Conservation (phyloP, 805 yeast species). For the Myxozyma geophila region DNA sequence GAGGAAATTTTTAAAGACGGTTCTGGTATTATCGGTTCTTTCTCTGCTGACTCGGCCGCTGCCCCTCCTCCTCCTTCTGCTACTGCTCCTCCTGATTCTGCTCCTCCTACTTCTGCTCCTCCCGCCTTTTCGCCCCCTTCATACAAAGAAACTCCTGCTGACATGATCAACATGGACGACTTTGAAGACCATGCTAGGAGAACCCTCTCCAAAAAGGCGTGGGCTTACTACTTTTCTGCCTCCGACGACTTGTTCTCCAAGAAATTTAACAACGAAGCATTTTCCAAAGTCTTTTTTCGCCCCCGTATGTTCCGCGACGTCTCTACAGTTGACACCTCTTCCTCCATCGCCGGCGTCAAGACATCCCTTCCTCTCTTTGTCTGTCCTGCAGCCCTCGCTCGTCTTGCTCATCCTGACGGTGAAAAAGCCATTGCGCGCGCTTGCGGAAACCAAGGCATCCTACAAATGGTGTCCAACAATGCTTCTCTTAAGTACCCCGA, state of each 20-base stretch:
- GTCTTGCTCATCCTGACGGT: conserved; percentile 52
- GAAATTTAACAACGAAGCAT: conserved; percentile 52
- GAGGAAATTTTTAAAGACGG: conserved; percentile 35
- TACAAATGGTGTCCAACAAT: conserved; percentile 56
- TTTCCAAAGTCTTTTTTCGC: conserved; percentile 50
- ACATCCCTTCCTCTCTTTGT: conserved; percentile 54
- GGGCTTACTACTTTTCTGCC: conserved; percentile 72
- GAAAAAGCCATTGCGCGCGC: conserved; percentile 52
- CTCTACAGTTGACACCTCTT: conserved; percentile 49
- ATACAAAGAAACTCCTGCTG: conserved; percentile 28
- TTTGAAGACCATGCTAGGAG: conserved; percentile 84
- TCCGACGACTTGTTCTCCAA: conserved; percentile 56
- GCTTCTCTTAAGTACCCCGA: conserved; percentile 52
- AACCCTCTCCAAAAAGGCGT: conserved; percentile 75
- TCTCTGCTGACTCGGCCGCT: background rate
- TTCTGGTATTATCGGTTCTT: conserved; percentile 11
- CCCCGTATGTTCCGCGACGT: conserved; percentile 53
- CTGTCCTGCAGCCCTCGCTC: conserved; percentile 52
- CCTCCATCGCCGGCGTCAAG: conserved; percentile 56
- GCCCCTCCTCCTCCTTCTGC: conserved; percentile 2
- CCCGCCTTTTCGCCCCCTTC: conserved; percentile 10
- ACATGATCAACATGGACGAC: conserved; percentile 68
- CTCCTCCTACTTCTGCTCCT: conserved; percentile 2
- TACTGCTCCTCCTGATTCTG: conserved; percentile 1
- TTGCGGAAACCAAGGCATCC: conserved; percentile 48